These are phyloP conservation scores for Geranium incanum DNA, from an alignment of 441 rosid genomes.

Conservation along the genomic window DNA sequence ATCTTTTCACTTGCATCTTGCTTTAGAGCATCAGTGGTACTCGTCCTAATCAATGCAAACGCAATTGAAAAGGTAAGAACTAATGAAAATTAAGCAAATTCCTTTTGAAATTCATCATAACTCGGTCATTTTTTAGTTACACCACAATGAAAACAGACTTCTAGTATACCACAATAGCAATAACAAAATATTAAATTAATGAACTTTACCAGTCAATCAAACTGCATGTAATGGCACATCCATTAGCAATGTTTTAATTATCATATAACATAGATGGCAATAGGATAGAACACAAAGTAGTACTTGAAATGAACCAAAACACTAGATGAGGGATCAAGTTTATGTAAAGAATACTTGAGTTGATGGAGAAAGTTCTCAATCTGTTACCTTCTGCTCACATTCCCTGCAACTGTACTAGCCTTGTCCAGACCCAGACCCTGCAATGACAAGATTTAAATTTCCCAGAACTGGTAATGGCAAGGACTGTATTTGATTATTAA, in stretches of 20 bases:
- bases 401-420: constrained; percentile 28
- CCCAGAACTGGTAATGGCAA: background rate
- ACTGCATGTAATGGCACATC: background rate
- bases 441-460: constrained; percentile 23
- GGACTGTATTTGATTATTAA: background rate
- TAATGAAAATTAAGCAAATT: constrained; percentile 2
- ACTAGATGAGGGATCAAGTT: background rate
- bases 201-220: background rate
- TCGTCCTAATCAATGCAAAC: constrained; percentile 37
- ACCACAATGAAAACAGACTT: background rate
- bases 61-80: constrained; percentile 10
- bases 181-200: background rate
- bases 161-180: background rate
- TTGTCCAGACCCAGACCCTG: constrained; percentile 37
- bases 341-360: background rate
- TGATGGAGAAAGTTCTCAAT: background rate
- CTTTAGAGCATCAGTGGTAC: constrained; percentile 31
- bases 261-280: background rate
- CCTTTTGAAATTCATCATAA: background rate
- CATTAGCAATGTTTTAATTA: background rate
- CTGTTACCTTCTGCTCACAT: constrained; percentile 45
- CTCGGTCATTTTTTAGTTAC: constrained; percentile 4
- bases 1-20: constrained; percentile 31
- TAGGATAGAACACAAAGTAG: background rate
- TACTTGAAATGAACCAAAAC: background rate